These are phyloP conservation scores for Dictyostelium firmibasis DNA, from an alignment of 78 protist species.

Conservation along the genomic window DNA sequence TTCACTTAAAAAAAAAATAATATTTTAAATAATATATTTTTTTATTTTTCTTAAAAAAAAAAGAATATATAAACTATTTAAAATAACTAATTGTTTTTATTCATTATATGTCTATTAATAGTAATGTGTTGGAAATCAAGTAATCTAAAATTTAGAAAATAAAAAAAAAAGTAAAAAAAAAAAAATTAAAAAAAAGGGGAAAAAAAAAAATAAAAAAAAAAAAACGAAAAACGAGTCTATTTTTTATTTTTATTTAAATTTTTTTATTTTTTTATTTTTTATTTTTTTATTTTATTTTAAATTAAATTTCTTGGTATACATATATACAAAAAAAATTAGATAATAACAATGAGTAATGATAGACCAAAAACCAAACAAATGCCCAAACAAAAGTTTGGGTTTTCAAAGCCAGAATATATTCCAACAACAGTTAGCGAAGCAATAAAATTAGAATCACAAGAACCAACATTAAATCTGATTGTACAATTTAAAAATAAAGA, in stretches of 20 bases:
- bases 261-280: not conserved
- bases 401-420: constrained; percentile 17
- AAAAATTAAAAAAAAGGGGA: no score
- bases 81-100: no score
- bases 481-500: constrained; percentile 78
- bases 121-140: no score
- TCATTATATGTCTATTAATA: no score
- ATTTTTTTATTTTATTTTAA: not conserved
- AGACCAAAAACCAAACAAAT: constrained; percentile 45
- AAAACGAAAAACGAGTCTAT: not conserved
- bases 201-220: no score
- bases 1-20: no score
- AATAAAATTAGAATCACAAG: constrained; percentile 10
- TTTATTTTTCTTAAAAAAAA: no score
- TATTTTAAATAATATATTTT: no score
- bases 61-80: no score
- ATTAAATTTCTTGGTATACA: not conserved
- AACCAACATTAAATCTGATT: constrained; percentile 38
- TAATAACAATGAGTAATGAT: not conserved
- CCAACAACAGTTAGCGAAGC: constrained; percentile 62
- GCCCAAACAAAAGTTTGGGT: constrained; percentile 62
- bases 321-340: not conserved
- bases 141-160: no score
- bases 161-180: no score
- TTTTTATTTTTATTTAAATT: no score